A percentile compares a stretch with the other conserved stretches of the same genome.
phyloP scores from a whole-genome alignment of 768 basidiomycete genomes.

The Phlebiopsis gigantea region DNA sequence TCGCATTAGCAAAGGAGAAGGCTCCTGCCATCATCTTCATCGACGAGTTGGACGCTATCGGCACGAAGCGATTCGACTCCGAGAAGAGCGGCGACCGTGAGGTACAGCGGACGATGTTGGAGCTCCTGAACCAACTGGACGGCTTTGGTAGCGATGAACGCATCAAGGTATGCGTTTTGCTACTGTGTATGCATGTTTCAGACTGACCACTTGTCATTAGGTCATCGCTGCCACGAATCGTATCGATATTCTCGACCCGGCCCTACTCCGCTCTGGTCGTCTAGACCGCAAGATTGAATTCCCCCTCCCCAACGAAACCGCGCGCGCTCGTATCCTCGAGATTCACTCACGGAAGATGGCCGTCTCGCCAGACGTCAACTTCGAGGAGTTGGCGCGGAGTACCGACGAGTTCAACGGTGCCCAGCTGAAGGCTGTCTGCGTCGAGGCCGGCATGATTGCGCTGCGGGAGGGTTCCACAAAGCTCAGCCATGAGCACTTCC shows the following conservation, averaged over 20 bases:
- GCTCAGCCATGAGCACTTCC: conserved; percentile 91
- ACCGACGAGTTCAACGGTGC: conserved; percentile 99
- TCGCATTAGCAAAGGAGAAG: conserved; percentile 97
- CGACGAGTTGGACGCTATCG: conserved; percentile 97
- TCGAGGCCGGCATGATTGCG: conserved; percentile 99
- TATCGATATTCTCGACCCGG: conserved; percentile 97
- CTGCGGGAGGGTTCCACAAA: conserved; percentile 87
- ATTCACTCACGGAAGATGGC: conserved; percentile 98
- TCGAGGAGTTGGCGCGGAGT: conserved; percentile 91
- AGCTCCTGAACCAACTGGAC: conserved; percentile 95
- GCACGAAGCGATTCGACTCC: conserved; percentile 96
- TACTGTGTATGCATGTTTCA: neutral
- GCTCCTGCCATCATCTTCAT: conserved; percentile 99
- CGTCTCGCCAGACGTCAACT: conserved; percentile 84
- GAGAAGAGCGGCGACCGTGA: conserved; percentile 99
- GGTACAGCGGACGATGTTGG: conserved; percentile 99
- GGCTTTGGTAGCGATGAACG: conserved; percentile 96
- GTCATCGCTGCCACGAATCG: conserved; percentile 98
- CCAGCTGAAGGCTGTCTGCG: conserved; percentile 95
- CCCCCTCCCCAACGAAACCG: conserved; percentile 92
- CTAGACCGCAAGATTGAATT: conserved; percentile 99
- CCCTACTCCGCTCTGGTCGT: conserved; percentile 95
- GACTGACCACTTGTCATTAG: conserved; percentile 33
- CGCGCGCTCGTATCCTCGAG: conserved; percentile 93
- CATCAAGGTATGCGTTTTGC: conserved; percentile 69